phyloP scores from a whole-genome alignment of 176 grass and related monocot species.

The Lolium perenne region DNA sequence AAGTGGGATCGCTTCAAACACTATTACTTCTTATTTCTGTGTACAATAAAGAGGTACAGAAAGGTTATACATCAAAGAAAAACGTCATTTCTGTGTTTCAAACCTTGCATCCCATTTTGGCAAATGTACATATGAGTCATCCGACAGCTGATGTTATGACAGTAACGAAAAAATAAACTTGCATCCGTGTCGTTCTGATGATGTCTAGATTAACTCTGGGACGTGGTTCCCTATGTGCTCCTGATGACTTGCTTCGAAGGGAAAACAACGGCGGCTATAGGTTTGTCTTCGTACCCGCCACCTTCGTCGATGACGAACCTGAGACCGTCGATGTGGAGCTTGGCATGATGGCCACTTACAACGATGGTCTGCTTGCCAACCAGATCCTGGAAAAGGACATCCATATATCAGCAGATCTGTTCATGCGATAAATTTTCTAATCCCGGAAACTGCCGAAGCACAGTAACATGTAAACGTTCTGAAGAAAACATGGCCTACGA shows the following conservation, averaged over 20 bases:
- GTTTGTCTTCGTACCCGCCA: constrained; percentile 63
- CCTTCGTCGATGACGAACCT: constrained; percentile 84
- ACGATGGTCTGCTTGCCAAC: constrained; percentile 62
- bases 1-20: not conserved
- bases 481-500: not conserved
- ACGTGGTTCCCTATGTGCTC: constrained; percentile 25
- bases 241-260: constrained; percentile 73
- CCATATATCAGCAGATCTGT: not conserved
- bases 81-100: not conserved
- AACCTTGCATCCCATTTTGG: not conserved
- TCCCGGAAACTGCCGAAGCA: not conserved
- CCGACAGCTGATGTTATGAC: too few relatives aligned
- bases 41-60: too few relatives aligned
- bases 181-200: not conserved
- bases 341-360: constrained; percentile 84
- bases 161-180: not conserved
- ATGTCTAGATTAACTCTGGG: constrained; percentile 17
- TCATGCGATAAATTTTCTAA: not conserved
- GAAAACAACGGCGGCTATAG: constrained; percentile 75
- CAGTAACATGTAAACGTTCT: not conserved
- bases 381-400: constrained; percentile 59
- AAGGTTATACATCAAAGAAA: constrained; percentile 1
- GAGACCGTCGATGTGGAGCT: constrained; percentile 77
- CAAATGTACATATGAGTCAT: not conserved
- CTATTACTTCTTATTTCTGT: not conserved